phyloP scores from a whole-genome alignment of 2,329 filamentous ascomycete species.

The Cordyceps farinosa region DNA sequence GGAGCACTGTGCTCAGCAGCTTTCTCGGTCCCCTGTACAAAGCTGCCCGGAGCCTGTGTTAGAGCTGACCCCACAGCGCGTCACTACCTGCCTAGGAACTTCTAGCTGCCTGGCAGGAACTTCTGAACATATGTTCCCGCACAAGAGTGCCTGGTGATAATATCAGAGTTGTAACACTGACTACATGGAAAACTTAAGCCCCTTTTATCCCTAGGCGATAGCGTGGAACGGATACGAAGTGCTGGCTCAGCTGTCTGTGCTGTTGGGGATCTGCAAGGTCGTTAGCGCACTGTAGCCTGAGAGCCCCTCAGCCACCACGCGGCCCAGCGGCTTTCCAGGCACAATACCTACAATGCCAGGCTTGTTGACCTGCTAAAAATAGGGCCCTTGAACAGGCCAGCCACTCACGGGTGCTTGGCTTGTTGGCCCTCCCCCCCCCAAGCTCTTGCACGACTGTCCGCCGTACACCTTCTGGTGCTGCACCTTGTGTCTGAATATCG shows the following conservation, averaged over 20 bases:
- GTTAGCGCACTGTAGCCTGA: neutral
- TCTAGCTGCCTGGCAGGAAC: neutral
- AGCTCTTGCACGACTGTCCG: neutral
- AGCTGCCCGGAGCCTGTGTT: neutral
- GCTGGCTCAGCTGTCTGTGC: neutral
- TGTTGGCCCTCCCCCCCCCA: neutral
- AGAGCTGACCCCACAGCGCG: neutral
- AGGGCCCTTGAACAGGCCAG: constrained; percentile 5
- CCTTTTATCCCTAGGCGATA: neutral
- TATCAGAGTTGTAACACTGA: neutral
- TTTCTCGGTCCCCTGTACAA: neutral
- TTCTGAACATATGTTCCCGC: neutral
- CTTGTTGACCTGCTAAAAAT: constrained; percentile 4
- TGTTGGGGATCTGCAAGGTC: constrained; percentile 9
- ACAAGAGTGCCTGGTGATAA: neutral
- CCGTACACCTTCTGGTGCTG: neutral
- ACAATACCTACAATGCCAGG: neutral
- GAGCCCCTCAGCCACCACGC: constrained; percentile 3
- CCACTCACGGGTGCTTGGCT: neutral
- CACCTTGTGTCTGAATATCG: neutral
- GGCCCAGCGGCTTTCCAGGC: neutral
- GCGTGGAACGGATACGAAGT: constrained; percentile 11
- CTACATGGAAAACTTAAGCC: neutral
- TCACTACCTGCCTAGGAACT: neutral
- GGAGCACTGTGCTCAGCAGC: no score